Evolutionary conservation across 2,329 filamentous ascomycete genomes (phyloP).

Genomic region (Neofusicoccum umdonicola): DNA sequence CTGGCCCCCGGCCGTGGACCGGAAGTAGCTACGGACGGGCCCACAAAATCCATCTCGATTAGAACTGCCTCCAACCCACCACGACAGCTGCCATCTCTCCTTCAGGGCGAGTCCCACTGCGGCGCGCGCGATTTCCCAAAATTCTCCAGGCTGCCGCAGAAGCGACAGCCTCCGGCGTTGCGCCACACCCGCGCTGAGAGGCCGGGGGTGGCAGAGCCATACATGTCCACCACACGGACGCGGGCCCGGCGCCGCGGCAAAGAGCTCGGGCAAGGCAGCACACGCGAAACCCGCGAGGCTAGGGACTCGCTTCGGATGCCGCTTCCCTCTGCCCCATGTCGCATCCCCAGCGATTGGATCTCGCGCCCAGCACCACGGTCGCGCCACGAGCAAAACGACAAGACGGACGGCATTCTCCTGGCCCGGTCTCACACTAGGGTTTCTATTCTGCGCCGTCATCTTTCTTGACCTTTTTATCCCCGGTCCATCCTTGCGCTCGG

Average conservation of each 20-base stretch:
- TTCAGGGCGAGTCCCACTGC: not conserved
- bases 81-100: not conserved
- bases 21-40: not conserved
- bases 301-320: not conserved
- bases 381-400: not conserved
- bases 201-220: not conserved
- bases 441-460: not conserved
- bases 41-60: not conserved
- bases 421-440: not conserved
- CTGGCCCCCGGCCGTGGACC: not conserved
- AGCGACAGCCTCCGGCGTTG: not conserved
- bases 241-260: not conserved
- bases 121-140: not conserved
- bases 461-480: not conserved
- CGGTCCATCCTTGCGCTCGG: not conserved
- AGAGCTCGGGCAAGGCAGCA: not conserved
- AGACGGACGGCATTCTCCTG: not conserved
- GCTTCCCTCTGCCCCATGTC: not conserved
- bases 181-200: slow-evolving; percentile 10
- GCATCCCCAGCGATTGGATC: slow-evolving; percentile 5
- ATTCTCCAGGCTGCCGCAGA: not conserved
- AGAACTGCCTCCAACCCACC: not conserved
- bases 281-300: not conserved
- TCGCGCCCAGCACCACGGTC: not conserved
- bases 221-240: not conserved